Conservation (phyloP, 441 rosid species). For the Bruguiera hainesii region DNA sequence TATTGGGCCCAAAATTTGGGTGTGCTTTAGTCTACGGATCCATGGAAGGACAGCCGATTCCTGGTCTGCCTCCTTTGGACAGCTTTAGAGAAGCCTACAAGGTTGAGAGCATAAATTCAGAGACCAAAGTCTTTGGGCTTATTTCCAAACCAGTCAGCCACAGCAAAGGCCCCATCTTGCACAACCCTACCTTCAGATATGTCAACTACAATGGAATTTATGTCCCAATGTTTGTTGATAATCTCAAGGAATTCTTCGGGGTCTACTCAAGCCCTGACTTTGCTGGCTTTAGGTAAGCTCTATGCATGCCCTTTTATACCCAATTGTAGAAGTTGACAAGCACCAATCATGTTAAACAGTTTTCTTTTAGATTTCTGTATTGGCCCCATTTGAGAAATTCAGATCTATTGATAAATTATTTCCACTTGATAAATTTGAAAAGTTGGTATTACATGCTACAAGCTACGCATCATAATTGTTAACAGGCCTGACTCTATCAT, state of each 20-base stretch:
- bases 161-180: slow-evolving; percentile 58
- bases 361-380: not conserved
- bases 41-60: slow-evolving; percentile 40
- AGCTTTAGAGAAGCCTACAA: slow-evolving; percentile 48
- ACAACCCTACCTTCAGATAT: slow-evolving; percentile 49
- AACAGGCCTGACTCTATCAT: not conserved
- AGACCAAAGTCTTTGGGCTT: slow-evolving; percentile 54
- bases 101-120: slow-evolving; percentile 40
- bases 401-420: not conserved
- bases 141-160: slow-evolving; percentile 62
- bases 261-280: slow-evolving; percentile 49
- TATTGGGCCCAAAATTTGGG: slow-evolving; percentile 58
- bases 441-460: not conserved
- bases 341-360: not conserved
- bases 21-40: slow-evolving; percentile 58
- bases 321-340: not conserved
- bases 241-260: slow-evolving; percentile 44
- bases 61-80: slow-evolving; percentile 51
- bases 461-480: not conserved
- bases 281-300: slow-evolving; percentile 50
- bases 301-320: not conserved
- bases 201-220: slow-evolving; percentile 51
- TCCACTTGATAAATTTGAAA: not conserved
- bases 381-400: not conserved
- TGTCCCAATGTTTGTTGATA: slow-evolving; percentile 56